Evolutionary conservation across 305 asterid species (phyloP).

Genomic region (Rubia peregrina): DNA sequence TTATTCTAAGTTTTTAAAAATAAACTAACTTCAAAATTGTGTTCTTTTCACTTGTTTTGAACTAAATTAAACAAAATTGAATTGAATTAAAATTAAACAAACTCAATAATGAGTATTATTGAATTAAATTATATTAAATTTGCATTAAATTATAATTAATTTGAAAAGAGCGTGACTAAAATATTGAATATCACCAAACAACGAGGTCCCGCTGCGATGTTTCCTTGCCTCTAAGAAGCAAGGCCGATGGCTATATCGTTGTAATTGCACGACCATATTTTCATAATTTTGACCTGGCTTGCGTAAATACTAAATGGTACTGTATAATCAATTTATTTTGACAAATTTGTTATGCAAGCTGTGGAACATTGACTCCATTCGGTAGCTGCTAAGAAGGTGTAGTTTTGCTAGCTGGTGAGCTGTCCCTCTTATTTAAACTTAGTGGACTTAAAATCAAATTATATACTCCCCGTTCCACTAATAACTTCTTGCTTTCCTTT

Average conservation of each 20-base stretch:
- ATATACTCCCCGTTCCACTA: background rate
- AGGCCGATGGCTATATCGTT: background rate
- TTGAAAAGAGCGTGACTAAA: background rate
- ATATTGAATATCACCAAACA: background rate
- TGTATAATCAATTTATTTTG: constrained; percentile 1
- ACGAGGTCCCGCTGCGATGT: background rate
- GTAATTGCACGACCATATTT: background rate
- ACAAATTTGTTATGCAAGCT: background rate
- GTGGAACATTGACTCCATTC: background rate
- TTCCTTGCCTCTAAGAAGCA: background rate
- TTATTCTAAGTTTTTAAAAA: too few relatives aligned
- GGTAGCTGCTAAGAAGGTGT: constrained; percentile 3
- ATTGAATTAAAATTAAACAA: too few relatives aligned
- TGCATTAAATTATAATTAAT: too few relatives aligned
- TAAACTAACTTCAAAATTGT: too few relatives aligned
- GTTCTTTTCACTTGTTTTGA: too few relatives aligned
- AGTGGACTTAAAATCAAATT: background rate
- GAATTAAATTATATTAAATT: too few relatives aligned
- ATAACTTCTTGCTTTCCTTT: too few relatives aligned
- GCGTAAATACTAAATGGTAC: background rate
- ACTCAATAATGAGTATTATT: too few relatives aligned
- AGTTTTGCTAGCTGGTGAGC: background rate
- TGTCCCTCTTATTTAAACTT: background rate
- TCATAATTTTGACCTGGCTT: background rate
- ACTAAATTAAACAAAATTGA: too few relatives aligned